Conservation (phyloP, 2,329 filamentous ascomycete species). For the Colletotrichum chlorophyti region DNA sequence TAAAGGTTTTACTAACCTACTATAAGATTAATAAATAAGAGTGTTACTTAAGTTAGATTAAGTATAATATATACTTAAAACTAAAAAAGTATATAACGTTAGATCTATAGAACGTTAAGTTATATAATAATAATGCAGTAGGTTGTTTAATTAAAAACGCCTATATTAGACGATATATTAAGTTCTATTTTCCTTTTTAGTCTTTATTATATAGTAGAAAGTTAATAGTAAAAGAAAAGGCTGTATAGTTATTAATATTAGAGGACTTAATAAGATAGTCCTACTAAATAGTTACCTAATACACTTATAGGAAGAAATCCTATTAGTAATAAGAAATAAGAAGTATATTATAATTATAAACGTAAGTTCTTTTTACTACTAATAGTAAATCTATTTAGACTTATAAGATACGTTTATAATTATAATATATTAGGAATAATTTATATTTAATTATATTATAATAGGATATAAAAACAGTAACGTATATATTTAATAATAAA, state of each 20-base stretch:
- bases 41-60: neutral
- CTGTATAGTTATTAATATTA: neutral
- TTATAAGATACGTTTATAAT: neutral
- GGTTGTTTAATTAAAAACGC: neutral
- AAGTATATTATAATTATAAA: too few species aligned
- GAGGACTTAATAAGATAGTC: neutral
- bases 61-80: neutral
- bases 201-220: neutral
- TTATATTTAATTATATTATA: neutral
- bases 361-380: too few species aligned
- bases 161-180: neutral
- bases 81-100: neutral
- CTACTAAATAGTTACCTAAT: neutral
- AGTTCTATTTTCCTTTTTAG: neutral
- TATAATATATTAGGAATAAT: neutral
- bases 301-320: neutral
- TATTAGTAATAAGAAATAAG: too few species aligned
- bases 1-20: too few species aligned
- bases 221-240: neutral
- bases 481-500: neutral
- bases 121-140: neutral
- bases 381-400: too few species aligned
- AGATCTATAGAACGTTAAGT: neutral
- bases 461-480: neutral
- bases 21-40: too few species aligned